A percentile compares a stretch with the other conserved stretches of the same genome.
phyloP scores from a whole-genome alignment of 1,284 basidiomycete genomes.

The Pyrrhoderma lamaoense region DNA sequence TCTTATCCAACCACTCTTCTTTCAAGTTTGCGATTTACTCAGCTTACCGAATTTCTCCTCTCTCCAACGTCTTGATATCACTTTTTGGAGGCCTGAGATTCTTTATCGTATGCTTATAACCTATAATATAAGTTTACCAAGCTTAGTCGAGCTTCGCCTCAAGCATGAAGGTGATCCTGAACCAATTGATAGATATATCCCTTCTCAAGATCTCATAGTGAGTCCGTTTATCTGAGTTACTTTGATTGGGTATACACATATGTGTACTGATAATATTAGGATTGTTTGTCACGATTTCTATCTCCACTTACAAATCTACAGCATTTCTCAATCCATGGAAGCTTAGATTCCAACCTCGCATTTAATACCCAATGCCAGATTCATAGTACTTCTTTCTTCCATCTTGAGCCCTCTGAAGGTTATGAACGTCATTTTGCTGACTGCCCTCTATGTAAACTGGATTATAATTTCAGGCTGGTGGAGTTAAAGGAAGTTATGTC shows the following conservation, averaged over 20 bases:
- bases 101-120: too few relatives aligned
- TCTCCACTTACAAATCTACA: not conserved
- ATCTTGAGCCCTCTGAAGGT: constrained; percentile 13
- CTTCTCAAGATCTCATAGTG: not conserved
- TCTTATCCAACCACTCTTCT: too few relatives aligned
- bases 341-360: not conserved
- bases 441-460: constrained; percentile 12
- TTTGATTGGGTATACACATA: not conserved
- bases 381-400: constrained; percentile 5
- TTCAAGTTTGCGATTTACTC: too few relatives aligned
- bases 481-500: not conserved
- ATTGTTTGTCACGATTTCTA: not conserved
- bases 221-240: not conserved
- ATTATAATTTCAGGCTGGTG: constrained; percentile 7
- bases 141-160: not conserved
- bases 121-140: not conserved
- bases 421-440: constrained; percentile 5
- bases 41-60: too few relatives aligned
- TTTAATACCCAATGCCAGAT: not conserved
- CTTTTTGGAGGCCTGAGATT: too few relatives aligned
- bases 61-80: too few relatives aligned
- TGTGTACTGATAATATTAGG: not conserved
- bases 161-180: not conserved
- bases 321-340: constrained; percentile 5
- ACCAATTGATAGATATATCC: not conserved